Evolutionary conservation across 2,329 filamentous ascomycete species (phyloP), one percentile per base, ranked within the genome.

Genomic region (Hymenoscyphus occultus): DNA sequence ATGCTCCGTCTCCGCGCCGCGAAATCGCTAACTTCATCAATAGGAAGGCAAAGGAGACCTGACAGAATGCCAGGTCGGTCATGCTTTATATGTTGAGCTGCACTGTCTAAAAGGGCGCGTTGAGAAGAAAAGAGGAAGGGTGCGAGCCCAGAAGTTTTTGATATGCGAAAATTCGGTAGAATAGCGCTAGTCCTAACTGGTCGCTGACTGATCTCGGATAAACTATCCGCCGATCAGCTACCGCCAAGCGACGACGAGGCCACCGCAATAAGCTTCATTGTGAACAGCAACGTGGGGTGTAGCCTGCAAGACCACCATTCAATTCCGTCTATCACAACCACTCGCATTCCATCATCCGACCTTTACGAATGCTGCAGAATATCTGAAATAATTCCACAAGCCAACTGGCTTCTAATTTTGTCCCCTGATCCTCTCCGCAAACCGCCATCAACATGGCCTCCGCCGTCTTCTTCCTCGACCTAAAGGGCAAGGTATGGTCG

Each of bases 401-500:
- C 71, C 69, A 51, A 48, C 56, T 62, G 68, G 67, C 67, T 65
- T 59, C 13, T 48, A 59, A 59, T n/a, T 51, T 51, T 31, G 40
- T 12, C 42, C 40, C 45, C 56, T 59, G 51, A 56, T 40, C 57
- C 56, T 59, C 59, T 57, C 14, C 51, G 48, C 61, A 64, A 40
- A 54, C 60, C 45, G 22, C 6, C 65, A 58, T 45, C 72, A 71
- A 54, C 77, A 99, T 99, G 95, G 95, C 95, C 73, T 99, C 95
- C 67, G 95, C 95, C 70, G 78, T 99, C 75, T 99, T 99, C 86
- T 99, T 99, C 79, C 90, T 99, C 75, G 95, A 99, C 80, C 86
- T 99, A 72, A 99, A 99, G 92, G 95, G 95, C 91, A 99, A 99
- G 90, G 93, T 96, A 79, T 69, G 82, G 69, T 66, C 39, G 66